These are phyloP conservation scores for Andrographis paniculata DNA, from an alignment of 305 asterid species.

Conservation along the genomic window DNA sequence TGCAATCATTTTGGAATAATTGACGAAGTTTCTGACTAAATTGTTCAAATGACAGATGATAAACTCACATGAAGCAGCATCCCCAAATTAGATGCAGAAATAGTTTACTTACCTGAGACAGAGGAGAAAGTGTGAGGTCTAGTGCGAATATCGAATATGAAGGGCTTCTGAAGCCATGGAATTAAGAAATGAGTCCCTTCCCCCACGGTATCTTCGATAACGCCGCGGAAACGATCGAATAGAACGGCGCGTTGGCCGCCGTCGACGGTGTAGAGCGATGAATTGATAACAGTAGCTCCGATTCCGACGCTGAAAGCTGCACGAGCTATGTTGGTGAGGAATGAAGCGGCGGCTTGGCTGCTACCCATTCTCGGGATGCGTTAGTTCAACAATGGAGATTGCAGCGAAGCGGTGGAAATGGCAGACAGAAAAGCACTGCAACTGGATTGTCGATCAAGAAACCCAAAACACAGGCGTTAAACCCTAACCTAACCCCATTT, in stretches of 20 bases:
- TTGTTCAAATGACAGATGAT: too few relatives aligned
- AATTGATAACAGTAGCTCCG: constrained; percentile 44
- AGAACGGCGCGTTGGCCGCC: constrained; percentile 94
- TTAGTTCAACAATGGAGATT: background rate
- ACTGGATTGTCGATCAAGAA: too few relatives aligned
- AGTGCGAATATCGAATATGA: constrained; percentile 84
- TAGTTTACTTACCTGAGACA: constrained; percentile 35
- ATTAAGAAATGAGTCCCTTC: constrained; percentile 87
- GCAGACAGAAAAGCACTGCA: too few relatives aligned
- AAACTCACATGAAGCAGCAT: background rate
- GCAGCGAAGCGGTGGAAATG: too few relatives aligned
- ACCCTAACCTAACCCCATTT: too few relatives aligned
- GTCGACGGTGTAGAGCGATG: constrained; percentile 87
- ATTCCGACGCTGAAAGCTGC: constrained; percentile 62
- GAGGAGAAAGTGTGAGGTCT: constrained; percentile 82
- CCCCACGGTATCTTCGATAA: constrained; percentile 63
- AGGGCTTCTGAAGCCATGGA: constrained; percentile 89
- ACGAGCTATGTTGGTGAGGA: constrained; percentile 63
- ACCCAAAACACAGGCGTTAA: too few relatives aligned
- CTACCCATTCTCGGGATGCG: constrained; percentile 34
- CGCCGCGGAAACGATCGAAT: constrained; percentile 89
- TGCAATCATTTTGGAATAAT: too few relatives aligned
- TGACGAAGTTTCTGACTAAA: too few relatives aligned
- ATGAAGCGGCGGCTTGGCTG: constrained; percentile 46
- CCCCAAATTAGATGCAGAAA: background rate